Evolutionary conservation across 345 rosid species (phyloP).

Genomic region (Angophora floribunda): DNA sequence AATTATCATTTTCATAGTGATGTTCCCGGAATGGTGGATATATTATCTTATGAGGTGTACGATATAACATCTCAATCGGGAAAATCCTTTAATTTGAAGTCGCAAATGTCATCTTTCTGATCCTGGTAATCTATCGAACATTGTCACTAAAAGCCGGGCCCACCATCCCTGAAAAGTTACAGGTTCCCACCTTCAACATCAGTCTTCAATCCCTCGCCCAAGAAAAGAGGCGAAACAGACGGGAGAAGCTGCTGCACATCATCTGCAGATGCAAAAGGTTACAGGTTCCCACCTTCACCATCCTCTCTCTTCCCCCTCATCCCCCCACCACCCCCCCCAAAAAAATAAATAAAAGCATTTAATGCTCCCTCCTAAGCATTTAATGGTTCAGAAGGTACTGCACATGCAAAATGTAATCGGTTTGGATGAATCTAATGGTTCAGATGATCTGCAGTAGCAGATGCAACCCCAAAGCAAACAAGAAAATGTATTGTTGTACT

Average conservation of each 20-base stretch:
- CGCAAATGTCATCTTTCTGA: not conserved
- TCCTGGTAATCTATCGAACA: not conserved
- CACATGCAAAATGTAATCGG: no score
- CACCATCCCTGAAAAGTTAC: not conserved
- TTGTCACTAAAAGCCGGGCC: not conserved
- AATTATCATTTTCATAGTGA: not conserved
- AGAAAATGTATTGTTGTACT: not conserved
- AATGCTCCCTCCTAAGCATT: not conserved
- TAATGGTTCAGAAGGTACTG: not conserved
- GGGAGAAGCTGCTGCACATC: no score
- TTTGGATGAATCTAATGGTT: no score
- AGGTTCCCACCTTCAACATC: not conserved
- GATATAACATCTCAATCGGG: not conserved
- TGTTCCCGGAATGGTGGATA: not conserved
- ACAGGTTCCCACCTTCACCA: no score
- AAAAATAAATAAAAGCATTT: no score
- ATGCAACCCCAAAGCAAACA: not conserved
- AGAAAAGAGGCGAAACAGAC: no score
- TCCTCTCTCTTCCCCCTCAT: no score
- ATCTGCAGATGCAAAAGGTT: no score
- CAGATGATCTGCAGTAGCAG: no score
- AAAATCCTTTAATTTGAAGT: not conserved
- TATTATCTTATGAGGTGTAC: not conserved
- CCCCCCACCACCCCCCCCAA: no score
- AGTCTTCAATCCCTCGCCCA: no score